These are phyloP conservation scores for Alternaria arbusti DNA, from an alignment of 2,329 filamentous ascomycete genomes.

Conservation along the genomic window DNA sequence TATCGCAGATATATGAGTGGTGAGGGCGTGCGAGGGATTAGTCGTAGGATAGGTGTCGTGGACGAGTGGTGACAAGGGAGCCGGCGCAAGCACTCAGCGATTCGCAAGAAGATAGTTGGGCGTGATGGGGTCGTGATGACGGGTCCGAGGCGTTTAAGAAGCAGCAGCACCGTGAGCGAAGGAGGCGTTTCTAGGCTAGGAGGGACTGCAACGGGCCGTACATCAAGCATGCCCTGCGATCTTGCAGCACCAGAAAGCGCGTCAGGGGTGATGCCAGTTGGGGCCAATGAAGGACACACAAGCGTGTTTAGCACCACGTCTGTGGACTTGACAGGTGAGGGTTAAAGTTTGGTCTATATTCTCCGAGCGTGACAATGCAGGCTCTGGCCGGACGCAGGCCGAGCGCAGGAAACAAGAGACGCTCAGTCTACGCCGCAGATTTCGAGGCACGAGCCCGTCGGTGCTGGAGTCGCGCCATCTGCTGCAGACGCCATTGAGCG, in stretches of 20 bases:
- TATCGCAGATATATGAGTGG: constrained; percentile 15
- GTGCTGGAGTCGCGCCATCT: constrained; percentile 39
- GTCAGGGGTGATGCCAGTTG: constrained; percentile 37
- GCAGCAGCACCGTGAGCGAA: constrained; percentile 28
- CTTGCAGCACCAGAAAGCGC: constrained; percentile 33
- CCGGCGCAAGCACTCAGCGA: constrained; percentile 43
- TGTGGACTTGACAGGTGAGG: constrained; percentile 46
- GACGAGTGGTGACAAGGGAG: constrained; percentile 19
- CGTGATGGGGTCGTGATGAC: constrained; percentile 26
- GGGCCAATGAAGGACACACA: constrained; percentile 34
- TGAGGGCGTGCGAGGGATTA: not conserved
- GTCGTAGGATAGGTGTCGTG: constrained; percentile 24
- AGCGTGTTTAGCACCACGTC: constrained; percentile 39
- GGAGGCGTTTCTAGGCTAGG: constrained; percentile 44
- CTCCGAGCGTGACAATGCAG: constrained; percentile 42
- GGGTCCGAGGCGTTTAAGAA: constrained; percentile 40
- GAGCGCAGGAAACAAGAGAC: constrained; percentile 35
- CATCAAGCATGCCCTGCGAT: constrained; percentile 42
- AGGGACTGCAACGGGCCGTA: constrained; percentile 51
- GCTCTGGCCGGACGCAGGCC: constrained; percentile 28
- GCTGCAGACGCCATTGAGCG: constrained; percentile 35
- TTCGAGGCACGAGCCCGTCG: constrained; percentile 43
- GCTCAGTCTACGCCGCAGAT: constrained; percentile 38
- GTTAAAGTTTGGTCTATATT: constrained; percentile 48
- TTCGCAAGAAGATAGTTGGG: constrained; percentile 30